These are phyloP conservation scores for Sphaceloma murrayae DNA, from an alignment of 2,329 filamentous ascomycete genomes.

Conservation along the genomic window DNA sequence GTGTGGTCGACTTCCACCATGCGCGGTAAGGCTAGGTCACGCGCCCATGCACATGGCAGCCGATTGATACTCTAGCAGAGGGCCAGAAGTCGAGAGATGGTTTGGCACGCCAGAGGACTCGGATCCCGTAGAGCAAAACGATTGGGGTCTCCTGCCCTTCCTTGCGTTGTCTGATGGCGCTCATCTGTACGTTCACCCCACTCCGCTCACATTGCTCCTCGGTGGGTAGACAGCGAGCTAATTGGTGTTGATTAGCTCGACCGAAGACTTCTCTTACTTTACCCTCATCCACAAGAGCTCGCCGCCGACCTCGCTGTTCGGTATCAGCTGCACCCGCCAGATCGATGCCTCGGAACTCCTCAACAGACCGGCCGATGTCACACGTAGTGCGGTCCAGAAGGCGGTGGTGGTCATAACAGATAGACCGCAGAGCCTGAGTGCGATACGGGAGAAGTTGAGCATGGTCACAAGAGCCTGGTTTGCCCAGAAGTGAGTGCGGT, in stretches of 20 bases:
- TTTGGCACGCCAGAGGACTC: constrained; percentile 64
- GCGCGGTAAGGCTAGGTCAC: constrained; percentile 32
- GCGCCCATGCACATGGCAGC: background rate
- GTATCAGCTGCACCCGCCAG: constrained; percentile 90
- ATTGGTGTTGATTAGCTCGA: no score
- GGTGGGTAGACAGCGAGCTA: no score
- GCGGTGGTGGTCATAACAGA: constrained; percentile 93
- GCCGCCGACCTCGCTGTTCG: constrained; percentile 72
- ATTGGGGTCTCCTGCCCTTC: constrained; percentile 87
- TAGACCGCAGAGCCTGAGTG: constrained; percentile 79
- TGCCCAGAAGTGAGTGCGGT: constrained; percentile 65
- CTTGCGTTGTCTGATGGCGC: constrained; percentile 96
- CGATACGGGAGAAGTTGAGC: constrained; percentile 78
- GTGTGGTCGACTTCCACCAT: constrained; percentile 47
- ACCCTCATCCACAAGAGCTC: constrained; percentile 56
- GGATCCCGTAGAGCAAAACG: constrained; percentile 73
- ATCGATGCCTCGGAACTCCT: constrained; percentile 70
- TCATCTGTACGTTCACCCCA: constrained; percentile 59
- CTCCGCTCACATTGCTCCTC: background rate
- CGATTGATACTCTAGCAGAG: constrained; percentile 38
- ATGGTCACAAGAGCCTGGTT: constrained; percentile 96
- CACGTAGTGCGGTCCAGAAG: constrained; percentile 95
- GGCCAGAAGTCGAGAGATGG: constrained; percentile 90
- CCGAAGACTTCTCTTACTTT: constrained; percentile 98
- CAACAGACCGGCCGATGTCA: constrained; percentile 76